These are phyloP conservation scores for Tulasnella calospora DNA, from an alignment of 768 basidiomycete genomes.

Conservation along the genomic window DNA sequence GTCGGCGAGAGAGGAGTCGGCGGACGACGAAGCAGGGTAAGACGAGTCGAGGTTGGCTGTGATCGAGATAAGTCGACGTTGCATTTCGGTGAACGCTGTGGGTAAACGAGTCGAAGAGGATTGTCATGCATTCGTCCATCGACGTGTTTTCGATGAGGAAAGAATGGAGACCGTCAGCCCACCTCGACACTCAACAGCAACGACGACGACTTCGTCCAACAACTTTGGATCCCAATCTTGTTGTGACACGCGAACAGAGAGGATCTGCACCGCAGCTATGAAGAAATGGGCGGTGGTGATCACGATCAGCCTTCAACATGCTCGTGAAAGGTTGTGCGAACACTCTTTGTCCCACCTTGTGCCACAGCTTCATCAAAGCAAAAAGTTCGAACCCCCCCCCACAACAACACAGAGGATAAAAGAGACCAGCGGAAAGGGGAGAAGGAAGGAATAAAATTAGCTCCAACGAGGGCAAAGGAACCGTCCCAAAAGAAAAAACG, in stretches of 20 bases:
- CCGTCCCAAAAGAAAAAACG: conserved; percentile 31
- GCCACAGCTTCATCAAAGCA: neutral
- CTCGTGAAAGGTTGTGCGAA: no score
- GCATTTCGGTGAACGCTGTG: conserved; percentile 45
- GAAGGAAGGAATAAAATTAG: neutral
- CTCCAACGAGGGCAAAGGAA: neutral
- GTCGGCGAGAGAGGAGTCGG: conserved; percentile 12
- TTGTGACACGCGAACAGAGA: conserved; percentile 8
- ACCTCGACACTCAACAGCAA: conserved; percentile 16
- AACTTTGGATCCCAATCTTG: conserved; percentile 13
- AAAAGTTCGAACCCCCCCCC: neutral
- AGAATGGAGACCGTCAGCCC: conserved; percentile 1
- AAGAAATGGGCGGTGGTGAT: no score
- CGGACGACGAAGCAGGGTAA: neutral
- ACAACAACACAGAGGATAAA: neutral
- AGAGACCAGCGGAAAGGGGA: no score
- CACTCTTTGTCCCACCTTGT: neutral
- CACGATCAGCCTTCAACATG: neutral
- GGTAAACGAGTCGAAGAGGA: conserved; percentile 33
- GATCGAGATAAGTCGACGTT: conserved; percentile 53
- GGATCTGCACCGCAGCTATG: conserved; percentile 4
- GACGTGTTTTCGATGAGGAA: conserved; percentile 37
- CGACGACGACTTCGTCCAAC: conserved; percentile 1
- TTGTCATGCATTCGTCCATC: conserved; percentile 34
- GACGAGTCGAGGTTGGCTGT: conserved; percentile 34